Base-by-base conservation (phyloP, 768 basidiomycete species). In the Crucibulum laeve region DNA sequence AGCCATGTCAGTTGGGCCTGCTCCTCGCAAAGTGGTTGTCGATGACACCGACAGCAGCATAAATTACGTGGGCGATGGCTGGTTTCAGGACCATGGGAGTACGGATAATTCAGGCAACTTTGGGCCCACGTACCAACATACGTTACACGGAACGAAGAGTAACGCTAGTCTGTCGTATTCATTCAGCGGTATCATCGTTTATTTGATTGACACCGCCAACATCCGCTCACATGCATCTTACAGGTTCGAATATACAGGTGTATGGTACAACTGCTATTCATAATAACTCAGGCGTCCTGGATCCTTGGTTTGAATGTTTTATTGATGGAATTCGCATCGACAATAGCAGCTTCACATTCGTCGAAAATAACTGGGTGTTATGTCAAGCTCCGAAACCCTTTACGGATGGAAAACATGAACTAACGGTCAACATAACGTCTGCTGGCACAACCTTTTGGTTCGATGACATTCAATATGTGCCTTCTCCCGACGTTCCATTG, bases 401-500 rank as follows among this genome's bases (percentile, higher is more conserved):
- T 14, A 14, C 34, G 2, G 58, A 59, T 42, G 59, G 59, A 3
- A 46, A 39, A 7, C 63, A 64, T 43, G 46, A 47, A 14, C 45
- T 61, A 4, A 55, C 52, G 6, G 50, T 58, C 18, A 57, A 56
- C 25, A 54, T 51, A 4, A 55, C 50, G 1, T 44, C 40, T 48
- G 32, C 5, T 37, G 41, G 19, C 8, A 23, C 17, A 33, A 30
- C n/a, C 30, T 64, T 64, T 40, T 62, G 52, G 55, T 44, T 62
- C 18, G 63, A 64, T 24, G n/a, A 45, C 13, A 51, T 64, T 17
- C 43, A 53, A 8, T 64, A 61, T 23, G 40, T 53, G 24, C 63
- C 61, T 4, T 57, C 54, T 8, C 38, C 54, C 4, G 47, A 42
- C n/a, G 39, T 50, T 3, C 22, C 48, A 5, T 32, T 55, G 19